Base-by-base conservation (phyloP, 1,284 basidiomycete species). In the Ceratobasidium papillatum region DNA sequence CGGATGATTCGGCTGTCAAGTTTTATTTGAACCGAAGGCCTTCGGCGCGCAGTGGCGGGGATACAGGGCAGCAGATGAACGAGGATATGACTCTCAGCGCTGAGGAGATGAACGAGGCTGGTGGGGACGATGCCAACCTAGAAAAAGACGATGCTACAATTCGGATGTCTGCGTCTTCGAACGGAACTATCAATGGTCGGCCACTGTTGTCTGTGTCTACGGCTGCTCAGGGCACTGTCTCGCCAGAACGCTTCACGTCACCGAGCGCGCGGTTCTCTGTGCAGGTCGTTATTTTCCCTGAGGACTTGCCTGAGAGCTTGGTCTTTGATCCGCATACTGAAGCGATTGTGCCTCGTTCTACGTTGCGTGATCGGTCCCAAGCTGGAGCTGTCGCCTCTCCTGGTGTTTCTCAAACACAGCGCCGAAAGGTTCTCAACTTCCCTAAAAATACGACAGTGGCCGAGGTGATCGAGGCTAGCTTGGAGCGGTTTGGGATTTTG, bases 1-100 rank as follows among this genome's bases (percentile, higher is more conserved):
- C 94, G 69, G 97, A 99, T 78, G 96, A 99, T 80, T 95, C 95
- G 11, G 91, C 92, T 0, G 96, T 99, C 83, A 99, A 98, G 82
- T 94, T 99, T 81, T 99, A 97, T 83, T 83, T 99, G 77, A 95
- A 97, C 80, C 86, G 84, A 27, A 78, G 38, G 54, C 58, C 65
- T 3, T 69, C 65, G 14, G n/a, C 51, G n/a, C 49, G 45, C 11
- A 19, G 32, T 38, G 36, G 30, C 5, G 22, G 19, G 17, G 34
- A 32, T 3, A 5, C 51, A n/a, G 22, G 34, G 3, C 51, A 54
- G 36, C 36, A 25, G 51, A 59, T 64, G 12, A 64, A 75, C 7
- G 69, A 68, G 22, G 49, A 49, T 49, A 30, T 62, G 3, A 69
- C 65, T 1, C 45, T 89, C 65, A 84, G 84, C 32, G 82, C 85